Conservation (phyloP, 768 basidiomycete species). For the Mycena capillaripes region DNA sequence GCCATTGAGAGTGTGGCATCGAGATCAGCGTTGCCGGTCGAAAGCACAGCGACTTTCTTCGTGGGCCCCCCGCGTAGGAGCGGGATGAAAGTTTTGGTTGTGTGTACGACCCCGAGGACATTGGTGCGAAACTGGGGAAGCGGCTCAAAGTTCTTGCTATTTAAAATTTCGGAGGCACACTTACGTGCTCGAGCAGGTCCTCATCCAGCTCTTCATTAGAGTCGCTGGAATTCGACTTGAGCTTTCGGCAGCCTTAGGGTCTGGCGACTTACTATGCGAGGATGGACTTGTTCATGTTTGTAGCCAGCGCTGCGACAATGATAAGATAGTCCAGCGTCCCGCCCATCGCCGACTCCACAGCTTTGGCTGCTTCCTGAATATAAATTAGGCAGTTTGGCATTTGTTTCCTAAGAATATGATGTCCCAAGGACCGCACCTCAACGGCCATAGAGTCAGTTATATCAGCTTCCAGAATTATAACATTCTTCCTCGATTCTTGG, state of each 20-base stretch:
- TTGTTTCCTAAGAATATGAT: constrained; percentile 20
- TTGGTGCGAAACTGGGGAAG: constrained; percentile 26
- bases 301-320: constrained; percentile 25
- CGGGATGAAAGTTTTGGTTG: constrained; percentile 26
- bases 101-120: constrained; percentile 28
- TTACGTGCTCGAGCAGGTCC: constrained; percentile 28
- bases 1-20: constrained; percentile 22
- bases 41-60: constrained; percentile 26
- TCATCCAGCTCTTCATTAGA: constrained; percentile 24
- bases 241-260: constrained; percentile 21
- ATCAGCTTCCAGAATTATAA: constrained; percentile 24
- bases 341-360: constrained; percentile 22
- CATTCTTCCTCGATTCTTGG: constrained; percentile 25
- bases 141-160: constrained; percentile 20
- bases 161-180: constrained; percentile 10
- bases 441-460: constrained; percentile 25
- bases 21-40: constrained; percentile 22
- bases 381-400: constrained; percentile 14
- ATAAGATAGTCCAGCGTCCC: constrained; percentile 30
- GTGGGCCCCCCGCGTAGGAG: constrained; percentile 22
- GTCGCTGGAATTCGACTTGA: constrained; percentile 25
- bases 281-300: constrained; percentile 27
- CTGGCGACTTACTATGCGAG: constrained; percentile 25
- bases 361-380: constrained; percentile 24
- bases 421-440: constrained; percentile 25